Conservation (phyloP, 2,329 filamentous ascomycete species). For the Aureobasidium lini region DNA sequence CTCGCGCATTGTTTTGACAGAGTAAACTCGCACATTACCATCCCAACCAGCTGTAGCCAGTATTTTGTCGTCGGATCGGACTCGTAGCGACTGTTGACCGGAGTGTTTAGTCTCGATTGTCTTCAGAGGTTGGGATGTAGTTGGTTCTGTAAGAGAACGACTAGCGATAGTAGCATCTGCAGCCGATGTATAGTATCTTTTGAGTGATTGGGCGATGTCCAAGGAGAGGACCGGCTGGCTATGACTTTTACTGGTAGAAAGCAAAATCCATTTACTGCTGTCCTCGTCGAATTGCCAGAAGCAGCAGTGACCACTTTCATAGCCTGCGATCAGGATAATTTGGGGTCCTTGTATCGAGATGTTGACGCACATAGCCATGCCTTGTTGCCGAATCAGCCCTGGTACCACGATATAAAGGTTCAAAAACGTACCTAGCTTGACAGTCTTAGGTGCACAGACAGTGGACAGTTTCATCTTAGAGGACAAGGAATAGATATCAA, state of each 20-base stretch:
- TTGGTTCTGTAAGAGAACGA: conserved; percentile 51
- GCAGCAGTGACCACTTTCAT: conserved; percentile 74
- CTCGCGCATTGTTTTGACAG: conserved; percentile 71
- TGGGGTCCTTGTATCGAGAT: conserved; percentile 39
- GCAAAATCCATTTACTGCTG: conserved; percentile 44
- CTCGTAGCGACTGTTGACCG: conserved; percentile 72
- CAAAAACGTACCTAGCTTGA: conserved; percentile 35
- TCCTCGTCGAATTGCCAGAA: conserved; percentile 34
- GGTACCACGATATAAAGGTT: conserved; percentile 31
- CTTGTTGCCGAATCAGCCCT: conserved; percentile 42
- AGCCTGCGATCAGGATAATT: conserved; percentile 65
- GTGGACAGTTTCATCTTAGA: conserved; percentile 60
- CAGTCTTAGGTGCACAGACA: conserved; percentile 39
- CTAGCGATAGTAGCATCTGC: conserved; percentile 74
- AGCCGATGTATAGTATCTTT: conserved; percentile 68
- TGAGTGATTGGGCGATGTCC: conserved; percentile 30
- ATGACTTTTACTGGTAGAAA: conserved; percentile 63
- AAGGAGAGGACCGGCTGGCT: conserved; percentile 72
- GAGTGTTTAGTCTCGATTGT: conserved; percentile 69
- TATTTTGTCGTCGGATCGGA: conserved; percentile 73
- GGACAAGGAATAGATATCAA: conserved; percentile 81
- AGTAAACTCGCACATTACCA: conserved; percentile 71
- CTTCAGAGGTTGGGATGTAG: conserved; percentile 24
- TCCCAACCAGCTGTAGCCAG: conserved; percentile 95
- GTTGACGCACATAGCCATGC: conserved; percentile 83